Evolutionary conservation across 805 yeast genomes (phyloP).

Genomic region (Cyberlindnera misumaiensis): DNA sequence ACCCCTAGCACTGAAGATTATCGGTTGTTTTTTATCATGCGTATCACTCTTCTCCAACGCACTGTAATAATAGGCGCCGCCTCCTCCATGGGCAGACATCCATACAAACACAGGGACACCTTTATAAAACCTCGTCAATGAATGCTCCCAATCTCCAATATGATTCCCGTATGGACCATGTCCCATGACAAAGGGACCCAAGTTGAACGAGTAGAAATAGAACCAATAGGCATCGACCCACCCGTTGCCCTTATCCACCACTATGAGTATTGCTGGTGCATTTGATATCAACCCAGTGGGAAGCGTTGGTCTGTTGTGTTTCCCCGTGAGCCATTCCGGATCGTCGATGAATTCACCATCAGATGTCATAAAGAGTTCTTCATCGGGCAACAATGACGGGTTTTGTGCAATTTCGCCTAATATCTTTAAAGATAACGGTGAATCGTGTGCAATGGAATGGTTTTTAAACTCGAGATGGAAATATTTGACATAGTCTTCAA

Average conservation of each 20-base stretch:
- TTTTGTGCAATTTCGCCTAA: conserved; percentile 21
- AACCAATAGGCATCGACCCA: conserved; percentile 97
- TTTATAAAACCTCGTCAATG: conserved; percentile 73
- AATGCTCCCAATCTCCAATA: conserved; percentile 98
- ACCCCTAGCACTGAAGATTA: conserved; percentile 87
- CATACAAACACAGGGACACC: conserved; percentile 81
- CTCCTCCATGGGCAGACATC: conserved; percentile 99
- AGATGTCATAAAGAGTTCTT: conserved; percentile 53
- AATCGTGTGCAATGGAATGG: conserved; percentile 35
- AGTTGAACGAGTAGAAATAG: conserved; percentile 86
- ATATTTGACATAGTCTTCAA: conserved; percentile 58
- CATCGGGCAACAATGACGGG: conserved; percentile 9
- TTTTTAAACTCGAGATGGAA: conserved; percentile 50
- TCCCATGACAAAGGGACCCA: conserved; percentile 97
- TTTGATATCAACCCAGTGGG: conserved; percentile 62
- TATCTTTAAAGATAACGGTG: conserved; percentile 25
- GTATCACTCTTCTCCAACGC: conserved; percentile 48
- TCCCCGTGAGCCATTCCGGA: conserved; percentile 86
- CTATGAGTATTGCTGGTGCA: conserved; percentile 78
- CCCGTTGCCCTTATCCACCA: conserved; percentile 89
- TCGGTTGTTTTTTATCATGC: conserved; percentile 44
- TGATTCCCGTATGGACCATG: conserved; percentile 96
- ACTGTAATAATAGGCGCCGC: conserved; percentile 77
- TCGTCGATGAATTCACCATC: conserved; percentile 62
- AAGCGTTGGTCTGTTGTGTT: conserved; percentile 56